These are phyloP conservation scores for Sugiyamaella marilandica DNA, from an alignment of 805 yeast genomes.

Conservation along the genomic window DNA sequence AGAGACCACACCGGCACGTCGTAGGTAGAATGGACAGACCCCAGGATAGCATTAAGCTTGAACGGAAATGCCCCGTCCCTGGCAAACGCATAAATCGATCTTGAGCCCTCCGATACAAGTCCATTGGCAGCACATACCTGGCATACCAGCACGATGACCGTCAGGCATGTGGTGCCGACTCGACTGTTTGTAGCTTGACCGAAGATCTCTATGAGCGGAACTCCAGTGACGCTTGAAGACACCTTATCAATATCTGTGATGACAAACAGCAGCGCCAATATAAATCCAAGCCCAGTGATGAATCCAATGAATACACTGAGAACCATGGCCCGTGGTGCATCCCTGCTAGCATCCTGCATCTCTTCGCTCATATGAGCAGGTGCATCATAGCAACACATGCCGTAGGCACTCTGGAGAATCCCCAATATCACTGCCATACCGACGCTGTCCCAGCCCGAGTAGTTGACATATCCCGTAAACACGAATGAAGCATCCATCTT, in stretches of 20 bases:
- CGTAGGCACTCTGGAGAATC: conserved; percentile 70
- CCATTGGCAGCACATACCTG: conserved; percentile 65
- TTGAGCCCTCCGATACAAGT: conserved; percentile 68
- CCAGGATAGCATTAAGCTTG: conserved; percentile 54
- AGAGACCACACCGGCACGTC: conserved; percentile 68
- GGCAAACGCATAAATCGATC: conserved; percentile 78
- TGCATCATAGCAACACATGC: conserved; percentile 78
- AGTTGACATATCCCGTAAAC: conserved; percentile 17
- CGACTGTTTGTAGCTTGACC: conserved; percentile 48
- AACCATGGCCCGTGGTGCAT: conserved; percentile 70
- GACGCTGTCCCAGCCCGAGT: conserved; percentile 62
- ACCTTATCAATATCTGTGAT: conserved; percentile 62
- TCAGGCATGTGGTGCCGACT: conserved; percentile 43
- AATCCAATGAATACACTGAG: conserved; percentile 60
- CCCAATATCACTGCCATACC: conserved; percentile 58
- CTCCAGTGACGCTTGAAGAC: conserved; percentile 45
- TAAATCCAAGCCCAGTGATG: conserved; percentile 62
- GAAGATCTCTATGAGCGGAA: conserved; percentile 25
- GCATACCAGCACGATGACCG: conserved; percentile 58
- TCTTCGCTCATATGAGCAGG: conserved; percentile 77
- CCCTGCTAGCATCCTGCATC: conserved; percentile 65
- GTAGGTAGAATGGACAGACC: conserved; percentile 49
- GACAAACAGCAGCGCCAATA: conserved; percentile 64
- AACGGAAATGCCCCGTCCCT: conserved; percentile 78
- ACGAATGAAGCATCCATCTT: conserved; percentile 14